phyloP scores from a whole-genome alignment of 129 eudicot species.

The Saposhnikovia divaricata region DNA sequence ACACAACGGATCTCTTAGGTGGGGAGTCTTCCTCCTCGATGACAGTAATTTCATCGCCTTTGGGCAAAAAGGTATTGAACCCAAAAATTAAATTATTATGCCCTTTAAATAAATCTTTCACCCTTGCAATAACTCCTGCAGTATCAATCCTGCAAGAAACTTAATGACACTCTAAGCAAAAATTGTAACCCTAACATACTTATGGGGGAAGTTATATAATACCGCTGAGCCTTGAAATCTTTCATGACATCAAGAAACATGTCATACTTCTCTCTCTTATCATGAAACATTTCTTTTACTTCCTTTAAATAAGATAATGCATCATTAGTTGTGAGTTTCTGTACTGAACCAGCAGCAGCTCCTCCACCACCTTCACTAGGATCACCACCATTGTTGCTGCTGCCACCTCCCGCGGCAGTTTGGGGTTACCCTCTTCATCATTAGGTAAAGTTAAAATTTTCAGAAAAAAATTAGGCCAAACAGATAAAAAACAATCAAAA shows the following conservation, averaged over 20 bases:
- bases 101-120: conserved; percentile 72
- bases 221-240: conserved; percentile 95
- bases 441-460: neutral
- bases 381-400: conserved; percentile 7
- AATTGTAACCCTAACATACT: neutral
- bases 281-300: conserved; percentile 86
- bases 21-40: conserved; percentile 70
- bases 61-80: conserved; percentile 85
- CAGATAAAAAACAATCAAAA: neutral
- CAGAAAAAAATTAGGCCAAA: neutral
- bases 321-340: conserved; percentile 73
- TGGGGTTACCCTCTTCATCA: conserved; percentile 68
- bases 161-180: neutral
- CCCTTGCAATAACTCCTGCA: conserved; percentile 71
- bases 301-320: conserved; percentile 80
- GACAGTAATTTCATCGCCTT: conserved; percentile 82
- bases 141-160: conserved; percentile 60
- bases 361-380: conserved; percentile 12
- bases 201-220: neutral
- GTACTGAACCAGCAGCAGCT: conserved; percentile 37
- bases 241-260: conserved; percentile 83
- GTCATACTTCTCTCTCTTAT: conserved; percentile 75
- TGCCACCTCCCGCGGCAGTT: conserved; percentile 36
- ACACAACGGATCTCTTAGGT: conserved; percentile 56
- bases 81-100: conserved; percentile 75